Conservation (phyloP, 225 moss, liverwort and hornwort genomes). For the Asterella californica region DNA sequence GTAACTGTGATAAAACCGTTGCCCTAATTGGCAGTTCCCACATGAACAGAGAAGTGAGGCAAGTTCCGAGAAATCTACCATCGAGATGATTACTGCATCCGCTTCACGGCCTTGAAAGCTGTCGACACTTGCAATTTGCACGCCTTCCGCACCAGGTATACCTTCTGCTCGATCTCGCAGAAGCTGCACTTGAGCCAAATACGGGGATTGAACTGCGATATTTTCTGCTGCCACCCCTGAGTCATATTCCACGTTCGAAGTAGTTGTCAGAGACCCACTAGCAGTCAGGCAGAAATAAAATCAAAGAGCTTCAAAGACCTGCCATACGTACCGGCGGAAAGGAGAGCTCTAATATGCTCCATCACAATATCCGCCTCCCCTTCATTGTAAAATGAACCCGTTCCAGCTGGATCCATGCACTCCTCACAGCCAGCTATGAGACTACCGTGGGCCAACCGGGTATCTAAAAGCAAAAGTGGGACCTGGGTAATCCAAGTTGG, state of each 20-base stretch:
- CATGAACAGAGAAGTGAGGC: background rate
- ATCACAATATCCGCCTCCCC: constrained; percentile 95
- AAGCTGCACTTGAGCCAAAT: constrained; percentile 96
- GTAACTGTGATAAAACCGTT: background rate
- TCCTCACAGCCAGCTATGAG: constrained; percentile 94
- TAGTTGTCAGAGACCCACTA: background rate
- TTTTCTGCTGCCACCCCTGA: constrained; percentile 72
- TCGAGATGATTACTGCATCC: constrained; percentile 90
- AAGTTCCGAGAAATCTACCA: constrained; percentile 45
- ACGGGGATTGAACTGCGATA: constrained; percentile 90
- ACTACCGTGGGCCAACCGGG: constrained; percentile 86
- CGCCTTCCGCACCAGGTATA: constrained; percentile 61
- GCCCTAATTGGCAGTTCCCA: background rate
- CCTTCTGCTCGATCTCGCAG: constrained; percentile 78
- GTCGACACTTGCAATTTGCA: constrained; percentile 92
- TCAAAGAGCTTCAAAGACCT: background rate
- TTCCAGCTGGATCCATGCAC: constrained; percentile 84
- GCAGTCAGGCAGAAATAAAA: background rate
- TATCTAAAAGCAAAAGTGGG: constrained; percentile 86
- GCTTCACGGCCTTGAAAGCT: constrained; percentile 99
- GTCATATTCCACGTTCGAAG: background rate
- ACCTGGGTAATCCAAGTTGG: constrained; percentile 62
- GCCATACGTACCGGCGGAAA: constrained; percentile 55
- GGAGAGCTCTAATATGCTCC: constrained; percentile 74
- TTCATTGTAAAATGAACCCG: constrained; percentile 93